Evolutionary conservation across 371 early-diverging fungal species (phyloP).

Genomic region (Basidiobolus meristosporus): DNA sequence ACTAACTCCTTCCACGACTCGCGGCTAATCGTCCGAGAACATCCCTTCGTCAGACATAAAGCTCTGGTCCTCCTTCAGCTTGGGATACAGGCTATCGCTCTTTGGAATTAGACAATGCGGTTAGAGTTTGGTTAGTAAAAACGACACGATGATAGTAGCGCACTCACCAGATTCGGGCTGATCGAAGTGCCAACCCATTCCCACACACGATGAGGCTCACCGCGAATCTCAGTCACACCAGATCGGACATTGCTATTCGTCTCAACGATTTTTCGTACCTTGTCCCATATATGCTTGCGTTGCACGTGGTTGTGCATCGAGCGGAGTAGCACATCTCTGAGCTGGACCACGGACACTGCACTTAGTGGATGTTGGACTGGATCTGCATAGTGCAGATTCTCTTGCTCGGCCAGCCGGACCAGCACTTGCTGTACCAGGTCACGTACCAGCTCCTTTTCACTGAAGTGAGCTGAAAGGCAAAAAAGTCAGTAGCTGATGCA

Average conservation of each 20-base stretch:
- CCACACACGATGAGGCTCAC: slow-evolving; percentile 19
- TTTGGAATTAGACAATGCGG: too few species aligned
- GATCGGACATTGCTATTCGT: slow-evolving; percentile 16
- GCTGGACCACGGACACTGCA: slow-evolving; percentile 14
- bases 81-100: too few species aligned
- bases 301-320: background rate
- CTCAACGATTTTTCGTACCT: slow-evolving; percentile 13
- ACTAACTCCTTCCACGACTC: too few species aligned
- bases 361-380: slow-evolving; percentile 14
- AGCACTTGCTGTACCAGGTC: background rate
- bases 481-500: background rate
- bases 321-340: slow-evolving; percentile 13
- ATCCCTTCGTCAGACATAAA: too few species aligned
- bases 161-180: too few species aligned
- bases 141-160: too few species aligned
- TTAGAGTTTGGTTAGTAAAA: too few species aligned
- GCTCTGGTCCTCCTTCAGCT: too few species aligned
- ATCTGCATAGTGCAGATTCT: slow-evolving; percentile 10
- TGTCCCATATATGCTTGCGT: slow-evolving; percentile 13
- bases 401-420: slow-evolving; percentile 11
- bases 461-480: background rate
- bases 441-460: too few species aligned
- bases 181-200: slow-evolving; percentile 14
- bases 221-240: slow-evolving; percentile 13
- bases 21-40: too few species aligned